Evolutionary conservation across 257 asterid species (phyloP).

Genomic region (Apocynum venetum): DNA sequence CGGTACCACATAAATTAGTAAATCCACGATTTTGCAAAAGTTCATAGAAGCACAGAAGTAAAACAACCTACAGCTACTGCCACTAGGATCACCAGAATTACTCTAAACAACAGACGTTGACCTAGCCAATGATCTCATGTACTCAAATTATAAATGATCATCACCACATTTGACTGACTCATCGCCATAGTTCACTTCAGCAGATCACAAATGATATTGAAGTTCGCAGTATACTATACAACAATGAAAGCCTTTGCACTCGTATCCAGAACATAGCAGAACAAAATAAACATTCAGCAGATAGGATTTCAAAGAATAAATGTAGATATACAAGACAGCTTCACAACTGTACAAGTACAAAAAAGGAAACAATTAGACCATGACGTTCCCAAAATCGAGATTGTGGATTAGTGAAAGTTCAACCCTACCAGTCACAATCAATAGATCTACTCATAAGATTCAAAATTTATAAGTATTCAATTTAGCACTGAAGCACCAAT

Average conservation of each 20-base stretch:
- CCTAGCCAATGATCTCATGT: background rate
- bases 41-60: background rate
- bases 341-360: background rate
- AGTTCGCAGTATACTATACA: background rate
- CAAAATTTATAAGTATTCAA: background rate
- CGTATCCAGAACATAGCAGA: no score
- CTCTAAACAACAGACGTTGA: background rate
- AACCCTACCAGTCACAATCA: background rate
- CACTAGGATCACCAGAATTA: background rate
- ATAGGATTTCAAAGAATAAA: background rate
- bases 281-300: no score
- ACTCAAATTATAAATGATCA: no score
- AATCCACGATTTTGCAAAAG: background rate
- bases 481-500: constrained; percentile 1
- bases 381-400: background rate
- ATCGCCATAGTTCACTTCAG: no score
- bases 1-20: background rate
- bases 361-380: background rate
- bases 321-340: background rate
- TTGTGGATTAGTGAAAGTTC: no score
- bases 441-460: constrained; percentile 17
- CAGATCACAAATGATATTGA: background rate
- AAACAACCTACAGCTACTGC: background rate
- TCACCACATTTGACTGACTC: background rate
- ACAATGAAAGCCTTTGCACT: background rate